Evolutionary conservation across 1,284 basidiomycete species (phyloP), one percentile per base, ranked within the genome.

Genomic region (Fistulina hepatica): DNA sequence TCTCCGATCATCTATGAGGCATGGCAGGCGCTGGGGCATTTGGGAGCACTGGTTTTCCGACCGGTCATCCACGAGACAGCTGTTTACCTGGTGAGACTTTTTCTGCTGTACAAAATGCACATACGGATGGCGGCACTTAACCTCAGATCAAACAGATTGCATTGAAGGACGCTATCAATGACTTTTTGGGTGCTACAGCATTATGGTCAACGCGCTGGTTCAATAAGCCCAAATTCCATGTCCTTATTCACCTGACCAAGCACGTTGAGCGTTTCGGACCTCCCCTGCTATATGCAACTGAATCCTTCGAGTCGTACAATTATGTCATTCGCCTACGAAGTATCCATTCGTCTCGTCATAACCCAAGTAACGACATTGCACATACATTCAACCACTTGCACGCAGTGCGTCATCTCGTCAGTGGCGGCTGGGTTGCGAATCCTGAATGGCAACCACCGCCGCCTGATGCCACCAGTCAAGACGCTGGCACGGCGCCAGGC

Each of bases 231-330:
- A 65, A 65, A 38, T 63, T 63, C 41, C 60, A 63, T 34, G 50
- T 62, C 8, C 20, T 61, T 8, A 21, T 56, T 0, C 58, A 60
- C 36, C 48, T 63, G 12, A 48, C 52, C 0, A 42, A 41, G 0
- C 55, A 62, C 45, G 53, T 63, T 24, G 41, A 49, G 0, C 49
- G 54, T 0, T 63, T 64, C 48, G 61, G 62, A 0, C 63, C 60
- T 13, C 58, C 60, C 0, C 58, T 62, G 6, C 46, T 63, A 0
- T 63, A 61, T 49, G 57, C 59, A 1, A 69, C 65, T 0, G 65
- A 71, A 35, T 50, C 41, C 0, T 71, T 69, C 42, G 64, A 71
- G 43, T 67, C 60, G 0, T 69, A 55, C 53, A 71, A 71, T 50
- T 55, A 57, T 3, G 52, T 71, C 6, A 65, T 70, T 6, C 54